These are phyloP conservation scores for Aphanoascus verrucosus DNA, from an alignment of 2,329 filamentous ascomycete species.

Conservation along the genomic window DNA sequence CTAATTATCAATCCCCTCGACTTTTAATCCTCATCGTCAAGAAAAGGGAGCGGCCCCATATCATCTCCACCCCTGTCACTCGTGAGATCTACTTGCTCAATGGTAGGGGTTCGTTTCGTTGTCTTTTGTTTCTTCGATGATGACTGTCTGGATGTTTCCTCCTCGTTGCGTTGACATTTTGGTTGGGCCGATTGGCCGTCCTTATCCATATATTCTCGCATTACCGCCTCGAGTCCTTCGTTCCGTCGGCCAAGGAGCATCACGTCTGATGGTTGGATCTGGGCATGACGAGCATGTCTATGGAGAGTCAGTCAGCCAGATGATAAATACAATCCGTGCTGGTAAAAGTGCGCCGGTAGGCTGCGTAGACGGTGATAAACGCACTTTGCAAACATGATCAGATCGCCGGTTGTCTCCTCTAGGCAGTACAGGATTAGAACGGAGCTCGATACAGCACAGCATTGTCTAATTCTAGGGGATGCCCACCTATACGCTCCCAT, in stretches of 20 bases:
- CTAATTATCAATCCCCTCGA: background rate
- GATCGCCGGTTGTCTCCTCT: constrained; percentile 14
- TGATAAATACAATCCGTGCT: background rate
- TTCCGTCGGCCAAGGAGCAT: constrained; percentile 79
- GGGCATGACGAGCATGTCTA: constrained; percentile 69
- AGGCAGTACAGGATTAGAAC: background rate
- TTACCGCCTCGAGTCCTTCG: constrained; percentile 65
- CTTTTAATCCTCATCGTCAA: background rate
- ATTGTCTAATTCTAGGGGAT: too few species aligned
- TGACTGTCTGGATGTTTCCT: background rate
- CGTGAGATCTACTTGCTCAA: background rate
- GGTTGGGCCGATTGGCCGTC: background rate
- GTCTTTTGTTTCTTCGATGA: background rate
- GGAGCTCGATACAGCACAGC: too few species aligned
- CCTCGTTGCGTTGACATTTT: background rate
- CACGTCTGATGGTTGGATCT: constrained; percentile 76
- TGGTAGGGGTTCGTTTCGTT: background rate
- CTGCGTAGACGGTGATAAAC: background rate
- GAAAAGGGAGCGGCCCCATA: background rate
- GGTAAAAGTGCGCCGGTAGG: background rate
- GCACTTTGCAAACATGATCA: constrained; percentile 53
- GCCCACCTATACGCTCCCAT: constrained; percentile 71
- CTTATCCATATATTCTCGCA: constrained; percentile 39
- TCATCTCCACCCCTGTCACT: background rate
- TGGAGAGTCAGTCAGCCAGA: background rate